Evolutionary conservation across 352 stramenopile genomes (phyloP), one percentile per base, ranked within the genome.

Genomic region (Phytophthora brassicae): DNA sequence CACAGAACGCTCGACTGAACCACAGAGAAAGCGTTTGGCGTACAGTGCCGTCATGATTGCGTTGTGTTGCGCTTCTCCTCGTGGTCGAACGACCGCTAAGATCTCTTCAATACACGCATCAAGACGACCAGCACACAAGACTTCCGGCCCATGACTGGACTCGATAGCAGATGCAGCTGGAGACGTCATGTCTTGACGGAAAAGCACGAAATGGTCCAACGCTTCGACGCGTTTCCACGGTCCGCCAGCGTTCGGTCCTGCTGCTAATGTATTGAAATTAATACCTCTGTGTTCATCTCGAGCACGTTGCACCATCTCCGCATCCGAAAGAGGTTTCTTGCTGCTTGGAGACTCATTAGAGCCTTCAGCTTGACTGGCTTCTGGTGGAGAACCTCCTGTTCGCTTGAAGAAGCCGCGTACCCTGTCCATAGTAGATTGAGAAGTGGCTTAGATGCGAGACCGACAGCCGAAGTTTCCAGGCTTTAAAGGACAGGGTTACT

Each of bases 1-100:
- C n/a, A n/a, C n/a, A n/a, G 20, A 36, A 6, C 66, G 68, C 20
- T 66, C 68, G 1, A 72, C 13, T 0, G 68, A 59, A 13, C 68
- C 68, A 26, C 38, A 70, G 19, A 75, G 43, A 44, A 62, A 72
- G 22, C 50, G 38, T 28, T 70, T 68, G 19, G 45, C 55, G 52
- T 78, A 60, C 1, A 77, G 28, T n/a, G 59, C 64, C 0, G 7
- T 36, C 68, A 77, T 70, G 11, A 57, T 58, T 1, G 64, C 24
- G 17, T 68, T 67, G 64, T 78, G 72, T 23, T 75, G 49, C 0
- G 35, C 42, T 51, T 73, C 68, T 7, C 17, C 39, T 4, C 9
- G 26, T 19, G 63, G 44, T 5, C 53, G 35, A 52, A 75, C 9
- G 26, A 75, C 56, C 33, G 22, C 29, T 3, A 26, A 23, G 2